A percentile compares a stretch with the other conserved stretches of the same genome.
Conservation (phyloP, 106 monocot species). For the Dendrobium catenatum region DNA sequence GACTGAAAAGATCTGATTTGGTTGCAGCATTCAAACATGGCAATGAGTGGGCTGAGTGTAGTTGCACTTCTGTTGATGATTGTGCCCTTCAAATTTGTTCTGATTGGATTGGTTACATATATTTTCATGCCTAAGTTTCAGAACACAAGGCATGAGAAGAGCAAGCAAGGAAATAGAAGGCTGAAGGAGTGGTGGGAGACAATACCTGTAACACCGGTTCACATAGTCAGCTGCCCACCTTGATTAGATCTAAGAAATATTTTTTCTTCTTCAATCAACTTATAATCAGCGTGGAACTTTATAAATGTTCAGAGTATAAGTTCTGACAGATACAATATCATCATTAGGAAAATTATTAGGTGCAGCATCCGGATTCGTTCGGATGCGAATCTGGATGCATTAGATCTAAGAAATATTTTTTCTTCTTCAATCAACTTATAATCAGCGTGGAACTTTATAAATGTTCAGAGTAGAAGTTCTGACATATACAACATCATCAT, state of each 20-base stretch:
- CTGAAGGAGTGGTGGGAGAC: slow-evolving; percentile 88
- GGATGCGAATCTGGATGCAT: background rate
- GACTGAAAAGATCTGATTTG: background rate
- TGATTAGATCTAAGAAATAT: background rate
- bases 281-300: no score
- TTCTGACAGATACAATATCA: no score
- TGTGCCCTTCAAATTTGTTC: slow-evolving; percentile 61
- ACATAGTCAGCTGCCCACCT: slow-evolving; percentile 11
- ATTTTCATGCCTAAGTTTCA: slow-evolving; percentile 27
- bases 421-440: no score
- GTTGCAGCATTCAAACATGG: slow-evolving; percentile 54
- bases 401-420: no score
- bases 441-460: no score
- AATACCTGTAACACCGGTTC: slow-evolving; percentile 63
- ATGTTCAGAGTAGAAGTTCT: no score
- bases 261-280: no score
- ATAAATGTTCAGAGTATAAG: no score
- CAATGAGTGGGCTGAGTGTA: slow-evolving; percentile 35
- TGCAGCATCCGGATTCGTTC: no score
- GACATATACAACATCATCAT: no score
- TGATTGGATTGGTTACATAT: slow-evolving; percentile 30
- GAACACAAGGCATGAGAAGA: slow-evolving; percentile 10
- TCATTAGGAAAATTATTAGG: no score
- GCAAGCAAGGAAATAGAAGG: slow-evolving; percentile 35
- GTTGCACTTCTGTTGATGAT: slow-evolving; percentile 31